phyloP scores from a whole-genome alignment of 768 basidiomycete species.

The Dacryopinax spathularia region DNA sequence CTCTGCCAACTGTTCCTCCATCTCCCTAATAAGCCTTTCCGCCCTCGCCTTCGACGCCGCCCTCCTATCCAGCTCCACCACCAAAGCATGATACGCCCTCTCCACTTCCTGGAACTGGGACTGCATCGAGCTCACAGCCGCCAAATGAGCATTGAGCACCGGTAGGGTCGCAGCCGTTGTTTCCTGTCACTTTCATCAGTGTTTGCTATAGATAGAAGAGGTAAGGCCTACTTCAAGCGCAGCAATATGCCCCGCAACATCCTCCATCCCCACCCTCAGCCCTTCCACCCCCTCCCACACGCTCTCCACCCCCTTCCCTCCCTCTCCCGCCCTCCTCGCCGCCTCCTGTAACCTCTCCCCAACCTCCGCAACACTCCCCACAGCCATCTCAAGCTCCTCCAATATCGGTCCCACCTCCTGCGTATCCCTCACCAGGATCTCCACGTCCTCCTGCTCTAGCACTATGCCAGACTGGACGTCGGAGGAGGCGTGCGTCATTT shows the following conservation, averaged over 20 bases:
- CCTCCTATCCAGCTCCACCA: background rate
- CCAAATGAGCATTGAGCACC: background rate
- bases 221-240: background rate
- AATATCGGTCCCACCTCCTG: constrained; percentile 3
- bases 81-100: background rate
- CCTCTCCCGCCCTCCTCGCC: background rate
- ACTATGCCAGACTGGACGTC: background rate
- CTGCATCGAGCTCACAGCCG: background rate
- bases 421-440: background rate
- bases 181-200: background rate
- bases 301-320: background rate
- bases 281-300: background rate
- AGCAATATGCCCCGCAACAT: background rate
- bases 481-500: constrained; percentile 45
- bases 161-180: background rate
- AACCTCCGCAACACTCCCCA: background rate
- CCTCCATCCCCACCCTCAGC: background rate
- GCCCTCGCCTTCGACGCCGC: background rate
- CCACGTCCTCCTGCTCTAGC: background rate
- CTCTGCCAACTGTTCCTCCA: background rate
- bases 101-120: background rate
- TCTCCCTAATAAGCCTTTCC: background rate
- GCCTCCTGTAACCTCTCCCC: background rate
- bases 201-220: background rate
- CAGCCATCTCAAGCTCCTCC: background rate